These are phyloP conservation scores for Berberis thunbergii DNA, from an alignment of 164 flowering plant species.

Conservation along the genomic window DNA sequence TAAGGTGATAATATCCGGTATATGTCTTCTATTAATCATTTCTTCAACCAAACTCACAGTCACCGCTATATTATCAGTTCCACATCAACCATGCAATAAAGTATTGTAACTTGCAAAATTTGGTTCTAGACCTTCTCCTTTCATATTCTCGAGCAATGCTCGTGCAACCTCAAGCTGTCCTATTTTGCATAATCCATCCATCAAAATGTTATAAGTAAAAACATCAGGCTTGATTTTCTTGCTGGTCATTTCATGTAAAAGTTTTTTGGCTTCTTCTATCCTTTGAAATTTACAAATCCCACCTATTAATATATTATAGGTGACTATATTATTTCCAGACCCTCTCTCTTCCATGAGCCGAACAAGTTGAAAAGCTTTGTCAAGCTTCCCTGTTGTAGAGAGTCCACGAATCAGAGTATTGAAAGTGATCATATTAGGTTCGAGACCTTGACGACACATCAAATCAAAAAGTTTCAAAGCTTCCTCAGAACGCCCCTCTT, in stretches of 20 bases:
- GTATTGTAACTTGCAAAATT: constrained; percentile 15
- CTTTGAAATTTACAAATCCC: constrained; percentile 15
- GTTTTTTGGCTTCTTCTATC: constrained; percentile 12
- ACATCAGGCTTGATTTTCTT: constrained; percentile 10
- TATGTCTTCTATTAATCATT: constrained; percentile 5
- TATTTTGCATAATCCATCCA: constrained; percentile 15
- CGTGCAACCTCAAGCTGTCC: constrained; percentile 12
- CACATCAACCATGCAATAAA: constrained; percentile 11
- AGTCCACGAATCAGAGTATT: constrained; percentile 19
- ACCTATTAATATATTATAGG: constrained; percentile 17
- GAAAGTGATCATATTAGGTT: constrained; percentile 17
- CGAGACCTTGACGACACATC: neutral
- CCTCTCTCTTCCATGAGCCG: constrained; percentile 12
- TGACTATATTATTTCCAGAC: constrained; percentile 2
- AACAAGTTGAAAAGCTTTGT: constrained; percentile 14
- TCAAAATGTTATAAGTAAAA: constrained; percentile 17
- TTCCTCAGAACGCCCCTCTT: too few species aligned
- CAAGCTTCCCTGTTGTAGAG: constrained; percentile 13
- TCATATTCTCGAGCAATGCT: constrained; percentile 11
- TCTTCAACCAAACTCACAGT: constrained; percentile 11
- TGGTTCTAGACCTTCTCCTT: constrained; percentile 11
- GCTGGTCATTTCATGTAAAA: constrained; percentile 4
- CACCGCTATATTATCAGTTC: constrained; percentile 6
- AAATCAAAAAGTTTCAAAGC: too few species aligned
- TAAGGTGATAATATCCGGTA: constrained; percentile 11